Evolutionary conservation across 2,329 filamentous ascomycete species (phyloP).

Genomic region (Aspergillus sp.): DNA sequence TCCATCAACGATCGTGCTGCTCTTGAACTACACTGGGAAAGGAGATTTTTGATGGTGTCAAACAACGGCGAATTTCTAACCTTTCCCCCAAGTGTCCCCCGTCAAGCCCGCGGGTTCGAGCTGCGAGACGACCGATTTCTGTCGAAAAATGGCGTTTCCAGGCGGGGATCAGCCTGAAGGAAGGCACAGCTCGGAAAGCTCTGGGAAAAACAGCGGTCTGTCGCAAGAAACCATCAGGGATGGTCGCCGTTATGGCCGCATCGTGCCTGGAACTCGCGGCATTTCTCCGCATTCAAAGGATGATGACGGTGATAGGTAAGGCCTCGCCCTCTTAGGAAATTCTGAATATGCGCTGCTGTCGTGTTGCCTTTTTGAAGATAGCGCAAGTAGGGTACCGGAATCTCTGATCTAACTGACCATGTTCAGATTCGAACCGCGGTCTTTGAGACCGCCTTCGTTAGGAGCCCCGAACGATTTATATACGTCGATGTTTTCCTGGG

Average conservation of each 20-base stretch:
- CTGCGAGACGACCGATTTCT: constrained; percentile 16
- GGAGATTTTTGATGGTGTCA: constrained; percentile 2
- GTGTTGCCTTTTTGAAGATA: neutral
- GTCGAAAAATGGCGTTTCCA: constrained; percentile 32
- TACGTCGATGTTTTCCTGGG: constrained; percentile 34
- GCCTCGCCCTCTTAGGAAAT: neutral
- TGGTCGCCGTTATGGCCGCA: constrained; percentile 22
- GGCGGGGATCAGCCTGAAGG: constrained; percentile 33
- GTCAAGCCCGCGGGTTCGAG: constrained; percentile 9
- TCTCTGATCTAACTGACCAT: constrained; percentile 11
- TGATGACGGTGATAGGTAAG: constrained; percentile 35
- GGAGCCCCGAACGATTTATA: constrained; percentile 27
- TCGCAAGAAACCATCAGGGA: constrained; percentile 43
- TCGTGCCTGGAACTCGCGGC: constrained; percentile 26
- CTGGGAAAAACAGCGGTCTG: constrained; percentile 37
- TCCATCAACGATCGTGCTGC: neutral
- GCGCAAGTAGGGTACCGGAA: neutral
- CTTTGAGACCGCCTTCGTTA: constrained; percentile 18
- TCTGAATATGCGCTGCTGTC: neutral
- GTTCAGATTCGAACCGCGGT: constrained; percentile 24
- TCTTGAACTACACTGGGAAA: neutral
- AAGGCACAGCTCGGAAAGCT: constrained; percentile 43
- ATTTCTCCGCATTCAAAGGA: constrained; percentile 27
- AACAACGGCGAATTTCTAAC: neutral
- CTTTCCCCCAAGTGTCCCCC: constrained; percentile 2